Base-by-base conservation (phyloP, 805 yeast species). In the Monosporozyma solicola region DNA sequence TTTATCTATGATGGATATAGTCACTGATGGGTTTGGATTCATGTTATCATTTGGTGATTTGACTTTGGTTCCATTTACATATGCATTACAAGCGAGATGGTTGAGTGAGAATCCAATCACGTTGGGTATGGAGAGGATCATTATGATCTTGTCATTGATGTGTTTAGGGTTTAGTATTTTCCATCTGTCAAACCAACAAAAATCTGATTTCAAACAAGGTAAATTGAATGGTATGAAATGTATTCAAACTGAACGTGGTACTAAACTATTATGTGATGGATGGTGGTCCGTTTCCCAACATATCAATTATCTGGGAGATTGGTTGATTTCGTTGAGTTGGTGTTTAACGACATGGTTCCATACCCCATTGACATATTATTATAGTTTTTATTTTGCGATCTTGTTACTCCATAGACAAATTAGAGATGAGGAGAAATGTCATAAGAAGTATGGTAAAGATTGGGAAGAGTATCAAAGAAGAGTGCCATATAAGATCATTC, bases 231-330 rank as follows among this genome's bases (percentile, higher is more conserved):
- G 87, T 63, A 72, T 89, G 71, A 78, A 80, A 56, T 83, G 80
- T 52, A 86, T 94, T 54, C 72, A 79, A 57, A 85, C 97, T 0
- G 73, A 77, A 32, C 80, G 85, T 15, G 95, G 95, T 1, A 84
- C 96, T 27, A 86, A 80, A 63, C 76, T 94, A 57, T 72, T 94
- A 47, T 79, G 83, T 52, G 94, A 89, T 62, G 97, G 98, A 2
- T 94, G 98, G 99, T 94, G 99, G 99, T 86, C 85, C 2, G 68
- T 75, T 20, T 83, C 96, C 6, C 96, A 95, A 59, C 99, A 94
- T 68, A 89, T 88, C 65, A 94, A 94, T 66, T 94, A 94, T 70
- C 78, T 91, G 54, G 99, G 99, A 45, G 99, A 94, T 72, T 89
- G 97, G 91, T 66, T 94, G 44, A 83, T 90, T 63, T 88, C 97